Evolutionary conservation across 2,329 filamentous ascomycete species (phyloP).

Genomic region (Talaromyces verruculosus): DNA sequence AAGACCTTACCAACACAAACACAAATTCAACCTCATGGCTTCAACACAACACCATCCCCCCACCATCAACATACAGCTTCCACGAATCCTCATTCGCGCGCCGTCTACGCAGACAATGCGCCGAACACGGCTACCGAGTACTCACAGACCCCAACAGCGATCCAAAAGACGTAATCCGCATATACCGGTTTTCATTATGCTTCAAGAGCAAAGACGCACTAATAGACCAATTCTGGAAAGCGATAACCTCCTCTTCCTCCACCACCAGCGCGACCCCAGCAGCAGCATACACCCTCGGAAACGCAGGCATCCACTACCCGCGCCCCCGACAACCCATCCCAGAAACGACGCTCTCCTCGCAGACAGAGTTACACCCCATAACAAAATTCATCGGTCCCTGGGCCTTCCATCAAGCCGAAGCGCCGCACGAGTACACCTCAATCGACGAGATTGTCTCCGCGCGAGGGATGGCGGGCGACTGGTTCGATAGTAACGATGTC

Average conservation of each 20-base stretch:
- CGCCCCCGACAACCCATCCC: slow-evolving; percentile 30
- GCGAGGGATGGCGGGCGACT: slow-evolving; percentile 67
- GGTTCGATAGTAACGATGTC: slow-evolving; percentile 72
- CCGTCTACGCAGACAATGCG: slow-evolving; percentile 64
- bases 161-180: slow-evolving; percentile 51
- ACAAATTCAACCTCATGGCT: slow-evolving; percentile 23
- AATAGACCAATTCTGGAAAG: slow-evolving; percentile 36
- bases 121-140: slow-evolving; percentile 64
- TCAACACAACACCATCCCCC: slow-evolving; percentile 26
- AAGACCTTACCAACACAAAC: slow-evolving; percentile 28
- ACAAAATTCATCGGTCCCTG: slow-evolving; percentile 19
- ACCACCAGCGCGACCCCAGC: neutral
- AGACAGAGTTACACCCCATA: slow-evolving; percentile 25
- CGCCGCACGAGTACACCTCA: slow-evolving; percentile 27
- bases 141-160: slow-evolving; percentile 51
- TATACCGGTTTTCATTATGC: slow-evolving; percentile 69
- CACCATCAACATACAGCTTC: slow-evolving; percentile 58
- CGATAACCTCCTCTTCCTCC: neutral
- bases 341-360: neutral
- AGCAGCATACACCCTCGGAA: slow-evolving; percentile 63
- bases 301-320: slow-evolving; percentile 65
- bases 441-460: slow-evolving; percentile 34
- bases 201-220: slow-evolving; percentile 50
- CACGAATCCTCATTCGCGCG: slow-evolving; percentile 69
- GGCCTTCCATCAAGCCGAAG: slow-evolving; percentile 21